Evolutionary conservation across 495 filamentous ascomycete species (phyloP).

Genomic region (Trichocladium antarcticum): DNA sequence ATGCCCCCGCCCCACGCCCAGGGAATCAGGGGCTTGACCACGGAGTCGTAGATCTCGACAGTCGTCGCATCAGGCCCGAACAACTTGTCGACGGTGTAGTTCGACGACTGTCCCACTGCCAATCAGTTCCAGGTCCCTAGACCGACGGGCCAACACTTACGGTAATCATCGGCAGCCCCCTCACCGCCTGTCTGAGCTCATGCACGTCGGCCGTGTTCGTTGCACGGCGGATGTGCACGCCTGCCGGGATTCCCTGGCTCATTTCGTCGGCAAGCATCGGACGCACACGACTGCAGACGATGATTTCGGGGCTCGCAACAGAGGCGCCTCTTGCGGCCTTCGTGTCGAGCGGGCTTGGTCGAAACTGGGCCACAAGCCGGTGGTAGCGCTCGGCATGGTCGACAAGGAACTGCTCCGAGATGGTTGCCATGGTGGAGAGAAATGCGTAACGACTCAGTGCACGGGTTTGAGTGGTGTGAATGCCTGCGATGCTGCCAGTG

Average conservation of each 20-base stretch:
- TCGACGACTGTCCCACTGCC: conserved; percentile 5
- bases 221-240: conserved; percentile 5
- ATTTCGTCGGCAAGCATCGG: conserved; percentile 17
- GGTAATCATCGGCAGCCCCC: conserved; percentile 9
- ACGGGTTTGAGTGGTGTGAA: too few relatives aligned
- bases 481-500: too few relatives aligned
- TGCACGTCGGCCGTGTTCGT: conserved; percentile 13
- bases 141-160: conserved; percentile 3
- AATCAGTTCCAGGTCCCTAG: background rate
- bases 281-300: conserved; percentile 14
- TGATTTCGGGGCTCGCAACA: conserved; percentile 7
- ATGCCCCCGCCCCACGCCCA: conserved; percentile 21
- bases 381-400: conserved; percentile 17
- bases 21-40: conserved; percentile 17
- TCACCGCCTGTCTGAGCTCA: conserved; percentile 9
- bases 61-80: conserved; percentile 14
- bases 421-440: too few relatives aligned
- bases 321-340: too few relatives aligned
- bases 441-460: too few relatives aligned
- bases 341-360: background rate
- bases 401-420: conserved; percentile 19
- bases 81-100: conserved; percentile 16
- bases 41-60: conserved; percentile 11
- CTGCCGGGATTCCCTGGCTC: conserved; percentile 8
- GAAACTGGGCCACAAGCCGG: conserved; percentile 13